Evolutionary conservation across 192 early-diverging fungal genomes (phyloP), one percentile per base, ranked within the genome.

Genomic region (Coemansia reversa): DNA sequence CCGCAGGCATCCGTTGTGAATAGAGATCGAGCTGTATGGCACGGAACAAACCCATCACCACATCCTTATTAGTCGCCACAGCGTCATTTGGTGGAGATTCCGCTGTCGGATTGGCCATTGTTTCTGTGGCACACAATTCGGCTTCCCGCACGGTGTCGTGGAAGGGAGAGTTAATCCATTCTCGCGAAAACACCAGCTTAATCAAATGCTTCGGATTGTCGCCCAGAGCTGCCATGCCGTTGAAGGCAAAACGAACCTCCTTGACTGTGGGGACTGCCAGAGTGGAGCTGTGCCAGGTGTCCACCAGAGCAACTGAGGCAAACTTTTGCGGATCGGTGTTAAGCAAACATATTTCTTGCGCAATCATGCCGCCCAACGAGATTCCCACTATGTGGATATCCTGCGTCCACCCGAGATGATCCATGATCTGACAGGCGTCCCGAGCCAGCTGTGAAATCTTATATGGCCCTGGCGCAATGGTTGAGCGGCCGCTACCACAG

Each of bases 291-390:
- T 81, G 78, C 78, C 78, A 81, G 1, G 78, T 75, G 25, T 70
- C 78, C 29, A 72, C 78, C 8, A 81, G 49, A n/a, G 45, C 58
- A 12, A 81, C 69, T 0, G 78, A 75, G 5, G 63, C 73, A 62
- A 65, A 81, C 6, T 49, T 58, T 7, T 45, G 45, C 0, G 3
- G 52, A 1, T 16, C 55, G 14, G 54, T 2, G 23, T 65, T 51
- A 27, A 85, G 69, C 25, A 83, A 32, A 12, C 77, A 84, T 57
- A 94, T 65, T 60, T 94, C 90, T 60, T 90, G 85, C 0, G 90
- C 75, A 54, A 96, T 89, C 94, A 94, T 96, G 23, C 90, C 90
- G 20, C 93, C 92, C 85, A 95, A 83, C 0, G 91, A 93, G 5
- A 94, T 79, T 6, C 94, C 94, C 39, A 89, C 87, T n/a, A 94